Base-by-base conservation (phyloP, 352 stramenopile genomes). In the Globisporangium apiculatum region DNA sequence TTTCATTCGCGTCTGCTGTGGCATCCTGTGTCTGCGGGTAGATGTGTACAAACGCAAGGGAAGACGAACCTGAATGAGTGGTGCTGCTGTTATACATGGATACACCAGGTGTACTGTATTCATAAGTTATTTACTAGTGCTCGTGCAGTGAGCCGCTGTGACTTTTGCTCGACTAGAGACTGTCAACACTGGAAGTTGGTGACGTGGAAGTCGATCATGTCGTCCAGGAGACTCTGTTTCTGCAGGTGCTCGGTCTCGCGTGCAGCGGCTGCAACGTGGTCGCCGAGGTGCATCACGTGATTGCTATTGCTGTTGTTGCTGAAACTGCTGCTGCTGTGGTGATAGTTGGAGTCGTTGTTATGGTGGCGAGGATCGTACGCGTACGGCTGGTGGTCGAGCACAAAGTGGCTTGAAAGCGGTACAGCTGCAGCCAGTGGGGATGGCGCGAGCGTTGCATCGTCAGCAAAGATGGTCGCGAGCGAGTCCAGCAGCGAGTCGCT, bases 141-240 rank as follows among this genome's bases (percentile, higher is more conserved):
- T 31, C 24, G 24, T 31, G 24, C 24, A 31, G 24, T 31, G 24
- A 31, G 24, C 24, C 2, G 24, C n/a, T 10, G 12, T 36, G 36
- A 18, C 17, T 15, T 14, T 45, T 45, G 41, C 41, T 45, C 41
- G 14, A 51, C 2, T 51, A 15, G 48, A 17, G 24, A 31, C 24
- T 31, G 24, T 31, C 24, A 64, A 52, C 65, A 76, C 35, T 65
- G 48, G 41, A 76, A 55, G 54, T 75, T 66, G 9, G 68, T 54
- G 53, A 79, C 71, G 31, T 80, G 72, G 54, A 77, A 80, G 57
- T 71, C 70, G 60, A 80, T 69, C 53, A 80, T 74, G 50, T 80
- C 72, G 61, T 80, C 72, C 14, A 80, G 57, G 56, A 80, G 68
- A 55, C 55, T 73, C 47, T 40, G 48, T 6, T 15, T 61, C 11